Evolutionary conservation across 73 alveolate species (phyloP), one percentile per base, ranked within the genome.

Genomic region (Stentor coeruleus): DNA sequence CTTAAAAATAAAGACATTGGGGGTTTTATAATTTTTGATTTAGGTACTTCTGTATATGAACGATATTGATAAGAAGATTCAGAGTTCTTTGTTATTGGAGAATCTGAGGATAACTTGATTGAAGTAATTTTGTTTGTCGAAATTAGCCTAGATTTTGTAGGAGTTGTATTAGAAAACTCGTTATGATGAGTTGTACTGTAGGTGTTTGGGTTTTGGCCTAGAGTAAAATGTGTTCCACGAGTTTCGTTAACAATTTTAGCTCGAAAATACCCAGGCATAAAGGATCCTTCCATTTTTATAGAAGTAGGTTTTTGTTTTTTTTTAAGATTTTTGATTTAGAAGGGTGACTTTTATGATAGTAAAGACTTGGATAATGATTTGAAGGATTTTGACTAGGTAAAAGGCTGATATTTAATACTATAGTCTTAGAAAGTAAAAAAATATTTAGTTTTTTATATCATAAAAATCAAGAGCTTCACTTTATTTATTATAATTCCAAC

Each of bases 261-360:
- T 33, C 79, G n/a, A 66, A 28, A 31, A 66, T 28, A 66, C 37
- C 79, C 79, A 20, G 79, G 79, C 79, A 66, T 26, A 2, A 28
- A 66, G 42, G n/a, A 20, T 66, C 79, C 79, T 66, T 66, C 40
- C 79, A 66, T 66, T 26, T 66, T 66, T n/a, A n/a, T n/a, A n/a
- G n/a, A n/a, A n/a, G n/a, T n/a, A n/a, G n/a, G n/a, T n/a, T n/a
- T n/a, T n/a, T n/a, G n/a, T n/a, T n/a, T n/a, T n/a, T n/a, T n/a
- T n/a, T n/a, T n/a, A n/a, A n/a, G n/a, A n/a, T n/a, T n/a, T n/a
- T n/a, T n/a, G n/a, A n/a, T n/a, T n/a, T n/a, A n/a, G n/a, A n/a
- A n/a, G n/a, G n/a, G n/a, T n/a, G n/a, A n/a, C n/a, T n/a, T n/a
- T n/a, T n/a, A n/a, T n/a, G n/a, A n/a, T n/a, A n/a, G n/a, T n/a